Base-by-base conservation (phyloP, 768 basidiomycete genomes). In the Tubosaeta sp. region DNA sequence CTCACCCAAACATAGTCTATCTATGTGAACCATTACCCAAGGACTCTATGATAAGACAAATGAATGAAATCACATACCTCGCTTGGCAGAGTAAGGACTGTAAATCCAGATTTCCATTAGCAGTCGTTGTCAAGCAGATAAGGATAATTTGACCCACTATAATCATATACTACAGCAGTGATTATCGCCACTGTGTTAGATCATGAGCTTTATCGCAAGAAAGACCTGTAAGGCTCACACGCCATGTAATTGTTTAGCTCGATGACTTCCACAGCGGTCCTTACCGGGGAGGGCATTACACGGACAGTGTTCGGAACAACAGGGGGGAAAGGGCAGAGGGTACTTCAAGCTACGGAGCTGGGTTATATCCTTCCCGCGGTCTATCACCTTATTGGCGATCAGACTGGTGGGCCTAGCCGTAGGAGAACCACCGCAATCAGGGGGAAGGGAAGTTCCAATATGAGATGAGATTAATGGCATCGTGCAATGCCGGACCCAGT, bases 1-100 rank as follows among this genome's bases (percentile, higher is more conserved):
- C 49, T 12, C 31, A 49, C 48, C 48, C 48, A 49, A 25, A 49
- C 39, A 19, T 49, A 49, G 3, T 49, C 39, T 49, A 49, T 49
- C 48, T 49, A 12, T 32, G 19, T 9, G 11, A 14, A 11, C 11
- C 17, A 11, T 33, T 17, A 33, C 14, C 6, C 4, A 33, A 11
- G 19, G 5, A 31, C 5, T 5, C 26, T 16, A 37, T 29, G 38
- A 19, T 6, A 42, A 16, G 12, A 25, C 11, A 7, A 25, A 25
- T 9, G 2, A 2, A 22, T 22, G 11, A 17, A 34, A 49, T 6
- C 32, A 34, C 6, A 41, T 49, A 49, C 48, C 48, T 49, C 48
- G 32, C 39, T 41, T 17, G 48, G 39, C 16, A 49, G 22, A 8
- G 38, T 49, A 6, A 49, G 48, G 17, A 49, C 48, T 49, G 29